These are phyloP conservation scores for Saccharomycopsis hybrid DNA, from an alignment of 1,139 yeast genomes.

Conservation along the genomic window DNA sequence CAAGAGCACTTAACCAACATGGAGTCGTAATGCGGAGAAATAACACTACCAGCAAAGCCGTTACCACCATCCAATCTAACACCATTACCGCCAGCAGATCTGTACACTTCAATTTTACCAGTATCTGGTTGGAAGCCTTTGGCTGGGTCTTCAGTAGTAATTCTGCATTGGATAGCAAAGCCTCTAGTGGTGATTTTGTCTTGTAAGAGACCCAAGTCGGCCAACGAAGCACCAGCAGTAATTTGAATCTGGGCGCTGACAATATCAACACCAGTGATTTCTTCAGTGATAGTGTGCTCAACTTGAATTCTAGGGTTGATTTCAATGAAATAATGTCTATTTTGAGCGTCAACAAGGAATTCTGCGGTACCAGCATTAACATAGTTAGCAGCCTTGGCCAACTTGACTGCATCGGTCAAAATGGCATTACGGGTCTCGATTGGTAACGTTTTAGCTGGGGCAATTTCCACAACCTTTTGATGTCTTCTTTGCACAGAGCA, in stretches of 20 bases:
- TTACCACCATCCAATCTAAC: conserved; percentile 98
- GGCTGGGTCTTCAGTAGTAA: conserved; percentile 96
- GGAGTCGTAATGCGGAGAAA: conserved; percentile 96
- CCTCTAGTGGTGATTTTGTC: conserved; percentile 95
- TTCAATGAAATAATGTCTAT: conserved; percentile 96
- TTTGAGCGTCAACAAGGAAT: conserved; percentile 86
- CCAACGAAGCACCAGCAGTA: conserved; percentile 95
- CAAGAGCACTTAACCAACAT: conserved; percentile 98
- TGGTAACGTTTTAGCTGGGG: conserved; percentile 95
- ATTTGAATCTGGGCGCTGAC: conserved; percentile 99
- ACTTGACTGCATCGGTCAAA: conserved; percentile 86
- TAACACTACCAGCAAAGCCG: conserved; percentile 97
- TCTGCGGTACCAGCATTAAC: conserved; percentile 99
- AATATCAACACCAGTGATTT: conserved; percentile 95
- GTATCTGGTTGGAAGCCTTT: conserved; percentile 98
- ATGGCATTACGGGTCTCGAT: conserved; percentile 80
- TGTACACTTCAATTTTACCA: conserved; percentile 95
- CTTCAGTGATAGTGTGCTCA: conserved; percentile 98
- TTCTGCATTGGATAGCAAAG: conserved; percentile 98
- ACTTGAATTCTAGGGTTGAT: conserved; percentile 98
- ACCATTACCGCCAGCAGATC: conserved; percentile 99
- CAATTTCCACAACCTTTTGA: conserved; percentile 98
- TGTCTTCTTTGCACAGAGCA: conserved; percentile 99
- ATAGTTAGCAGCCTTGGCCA: conserved; percentile 84
- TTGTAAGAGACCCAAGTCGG: conserved; percentile 86